phyloP scores from a whole-genome alignment of 148 eudicot species.

The Chenopodium quinoa region DNA sequence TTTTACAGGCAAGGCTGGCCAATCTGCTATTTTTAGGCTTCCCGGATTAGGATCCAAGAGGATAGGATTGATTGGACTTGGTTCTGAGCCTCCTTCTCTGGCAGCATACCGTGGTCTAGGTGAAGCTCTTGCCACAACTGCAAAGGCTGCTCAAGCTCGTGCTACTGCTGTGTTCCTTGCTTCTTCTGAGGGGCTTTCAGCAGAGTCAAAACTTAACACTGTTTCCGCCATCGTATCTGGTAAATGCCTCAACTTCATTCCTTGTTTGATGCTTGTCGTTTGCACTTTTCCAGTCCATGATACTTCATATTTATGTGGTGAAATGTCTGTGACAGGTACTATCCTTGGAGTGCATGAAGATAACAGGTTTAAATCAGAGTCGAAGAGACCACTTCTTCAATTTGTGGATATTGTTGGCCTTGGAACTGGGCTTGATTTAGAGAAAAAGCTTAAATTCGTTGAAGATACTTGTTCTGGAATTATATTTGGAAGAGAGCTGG shows the following conservation, averaged over 20 bases:
- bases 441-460: slow-evolving; percentile 71
- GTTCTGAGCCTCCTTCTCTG: slow-evolving; percentile 40
- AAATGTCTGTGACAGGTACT: slow-evolving; percentile 42
- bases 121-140: slow-evolving; percentile 74
- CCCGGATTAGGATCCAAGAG: slow-evolving; percentile 83
- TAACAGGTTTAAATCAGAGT: slow-evolving; percentile 80
- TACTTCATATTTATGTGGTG: not conserved
- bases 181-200: slow-evolving; percentile 59
- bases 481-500: slow-evolving; percentile 85
- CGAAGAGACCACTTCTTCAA: slow-evolving; percentile 63
- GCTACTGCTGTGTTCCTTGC: slow-evolving; percentile 71
- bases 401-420: slow-evolving; percentile 90
- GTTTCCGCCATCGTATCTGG: slow-evolving; percentile 82
- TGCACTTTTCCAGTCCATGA: not conserved
- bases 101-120: slow-evolving; percentile 67
- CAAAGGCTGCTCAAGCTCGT: slow-evolving; percentile 74
- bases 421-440: slow-evolving; percentile 78
- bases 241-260: slow-evolving; percentile 21
- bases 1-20: slow-evolving; percentile 81
- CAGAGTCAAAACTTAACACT: slow-evolving; percentile 52
- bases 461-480: slow-evolving; percentile 71
- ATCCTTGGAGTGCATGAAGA: slow-evolving; percentile 77
- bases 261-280: not conserved
- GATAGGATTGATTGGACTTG: slow-evolving; percentile 78
- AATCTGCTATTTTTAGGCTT: slow-evolving; percentile 69